These are phyloP conservation scores for Boehmeria nivea DNA, from an alignment of 306 rosid species.

Conservation along the genomic window DNA sequence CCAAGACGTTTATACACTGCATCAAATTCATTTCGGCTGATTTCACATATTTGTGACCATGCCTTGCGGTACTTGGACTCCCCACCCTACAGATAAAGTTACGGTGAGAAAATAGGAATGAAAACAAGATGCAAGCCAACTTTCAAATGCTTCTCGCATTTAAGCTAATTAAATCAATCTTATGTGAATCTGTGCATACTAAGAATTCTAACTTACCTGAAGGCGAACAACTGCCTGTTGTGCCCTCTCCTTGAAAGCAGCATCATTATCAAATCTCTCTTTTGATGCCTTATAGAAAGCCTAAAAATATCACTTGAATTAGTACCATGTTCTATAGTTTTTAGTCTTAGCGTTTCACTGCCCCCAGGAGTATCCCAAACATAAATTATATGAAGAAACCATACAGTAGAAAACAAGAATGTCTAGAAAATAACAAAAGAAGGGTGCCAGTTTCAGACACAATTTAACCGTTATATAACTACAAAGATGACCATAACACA, in stretches of 20 bases:
- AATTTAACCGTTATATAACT: background rate
- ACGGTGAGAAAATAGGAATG: background rate
- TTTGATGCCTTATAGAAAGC: conserved; percentile 85
- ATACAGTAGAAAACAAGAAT: background rate
- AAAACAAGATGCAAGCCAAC: background rate
- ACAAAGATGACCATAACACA: background rate
- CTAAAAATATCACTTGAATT: conserved; percentile 31
- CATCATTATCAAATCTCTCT: conserved; percentile 72
- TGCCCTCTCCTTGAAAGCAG: conserved; percentile 78
- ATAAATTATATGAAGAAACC: background rate
- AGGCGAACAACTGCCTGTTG: conserved; percentile 83
- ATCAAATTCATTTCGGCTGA: conserved; percentile 81
- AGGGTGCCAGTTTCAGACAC: background rate
- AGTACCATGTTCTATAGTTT: too few species aligned
- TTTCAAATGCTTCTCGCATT: background rate
- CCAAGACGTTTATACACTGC: conserved; percentile 83
- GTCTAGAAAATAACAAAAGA: background rate
- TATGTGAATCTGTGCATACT: background rate
- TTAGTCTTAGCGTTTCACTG: too few species aligned
- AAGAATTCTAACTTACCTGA: conserved; percentile 47
- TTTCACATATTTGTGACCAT: conserved; percentile 80
- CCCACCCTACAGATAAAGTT: conserved; percentile 54
- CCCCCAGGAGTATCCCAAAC: too few species aligned
- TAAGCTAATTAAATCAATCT: conserved; percentile 6
- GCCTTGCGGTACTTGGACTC: conserved; percentile 61